Conservation (phyloP, 2,329 filamentous ascomycete genomes). For the Macrophomina phaseolina region DNA sequence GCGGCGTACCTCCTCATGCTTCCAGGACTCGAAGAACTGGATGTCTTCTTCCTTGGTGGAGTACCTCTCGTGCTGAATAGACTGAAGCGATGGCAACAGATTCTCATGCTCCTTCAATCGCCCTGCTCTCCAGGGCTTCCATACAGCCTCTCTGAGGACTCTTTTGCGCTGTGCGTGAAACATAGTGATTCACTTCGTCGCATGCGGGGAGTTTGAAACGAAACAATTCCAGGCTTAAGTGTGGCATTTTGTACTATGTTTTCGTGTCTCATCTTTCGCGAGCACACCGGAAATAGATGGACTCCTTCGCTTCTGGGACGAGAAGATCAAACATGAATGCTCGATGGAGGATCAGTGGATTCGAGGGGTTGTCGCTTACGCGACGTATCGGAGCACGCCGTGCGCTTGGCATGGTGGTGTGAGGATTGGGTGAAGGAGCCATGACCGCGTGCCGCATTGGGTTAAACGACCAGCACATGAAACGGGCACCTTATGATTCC, state of each 20-base stretch:
- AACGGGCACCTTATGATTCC: conserved; percentile 7
- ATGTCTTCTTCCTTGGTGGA: conserved; percentile 7
- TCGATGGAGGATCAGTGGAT: not conserved
- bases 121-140: conserved; percentile 12
- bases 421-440: conserved; percentile 19
- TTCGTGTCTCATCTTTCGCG: not conserved
- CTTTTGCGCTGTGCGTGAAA: not conserved
- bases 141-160: not conserved
- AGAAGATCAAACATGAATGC: conserved; percentile 16
- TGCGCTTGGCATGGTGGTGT: conserved; percentile 13
- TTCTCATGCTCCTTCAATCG: conserved; percentile 19
- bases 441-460: conserved; percentile 4
- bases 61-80: conserved; percentile 6
- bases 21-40: conserved; percentile 18
- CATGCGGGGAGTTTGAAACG: not conserved
- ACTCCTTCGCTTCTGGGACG: conserved; percentile 1
- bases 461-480: conserved; percentile 13
- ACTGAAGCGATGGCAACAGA: conserved; percentile 12
- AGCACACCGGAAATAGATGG: conserved; percentile 8
- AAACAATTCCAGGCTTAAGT: conserved; percentile 4
- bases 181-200: conserved; percentile 1
- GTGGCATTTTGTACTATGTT: conserved; percentile 17
- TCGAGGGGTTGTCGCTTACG: not conserved
- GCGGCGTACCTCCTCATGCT: conserved; percentile 5
- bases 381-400: conserved; percentile 14